These are phyloP conservation scores for Crassisporium funariophilum DNA, from an alignment of 768 basidiomycete genomes.

Conservation along the genomic window DNA sequence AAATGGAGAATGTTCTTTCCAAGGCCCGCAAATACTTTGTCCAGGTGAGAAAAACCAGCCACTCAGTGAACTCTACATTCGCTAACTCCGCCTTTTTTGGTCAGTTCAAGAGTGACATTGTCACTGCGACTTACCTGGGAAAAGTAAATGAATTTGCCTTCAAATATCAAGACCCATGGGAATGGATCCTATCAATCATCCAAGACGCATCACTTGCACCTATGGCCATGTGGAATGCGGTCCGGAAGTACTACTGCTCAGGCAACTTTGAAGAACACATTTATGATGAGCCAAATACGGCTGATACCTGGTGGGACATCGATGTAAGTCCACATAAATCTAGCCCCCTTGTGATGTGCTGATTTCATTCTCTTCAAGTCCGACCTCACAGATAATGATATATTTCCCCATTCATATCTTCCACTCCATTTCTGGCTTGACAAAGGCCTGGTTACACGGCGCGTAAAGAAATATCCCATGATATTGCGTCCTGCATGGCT, in stretches of 20 bases:
- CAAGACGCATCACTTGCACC: conserved; percentile 21
- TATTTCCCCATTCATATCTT: conserved; percentile 25
- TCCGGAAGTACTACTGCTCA: conserved; percentile 24
- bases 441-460: conserved; percentile 28
- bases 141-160: conserved; percentile 19
- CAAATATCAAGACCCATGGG: conserved; percentile 32
- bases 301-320: conserved; percentile 29
- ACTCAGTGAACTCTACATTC: neutral
- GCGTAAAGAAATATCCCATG: conserved; percentile 30
- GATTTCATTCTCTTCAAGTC: conserved; percentile 14
- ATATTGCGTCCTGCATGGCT: conserved; percentile 26
- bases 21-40: conserved; percentile 23
- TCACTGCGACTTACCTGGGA: conserved; percentile 18
- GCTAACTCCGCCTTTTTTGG: neutral
- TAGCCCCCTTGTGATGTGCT: neutral
- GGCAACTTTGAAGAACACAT: conserved; percentile 17
- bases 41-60: conserved; percentile 11
- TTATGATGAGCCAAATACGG: conserved; percentile 31
- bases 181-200: conserved; percentile 23
- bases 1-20: conserved; percentile 19
- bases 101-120: conserved; percentile 20
- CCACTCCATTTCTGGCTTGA: conserved; percentile 34
- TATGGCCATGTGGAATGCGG: conserved; percentile 20
- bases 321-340: conserved; percentile 19
- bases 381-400: conserved; percentile 18